phyloP scores from a whole-genome alignment of 352 stramenopile genomes.

The Phytophthora pseudosyringae region DNA sequence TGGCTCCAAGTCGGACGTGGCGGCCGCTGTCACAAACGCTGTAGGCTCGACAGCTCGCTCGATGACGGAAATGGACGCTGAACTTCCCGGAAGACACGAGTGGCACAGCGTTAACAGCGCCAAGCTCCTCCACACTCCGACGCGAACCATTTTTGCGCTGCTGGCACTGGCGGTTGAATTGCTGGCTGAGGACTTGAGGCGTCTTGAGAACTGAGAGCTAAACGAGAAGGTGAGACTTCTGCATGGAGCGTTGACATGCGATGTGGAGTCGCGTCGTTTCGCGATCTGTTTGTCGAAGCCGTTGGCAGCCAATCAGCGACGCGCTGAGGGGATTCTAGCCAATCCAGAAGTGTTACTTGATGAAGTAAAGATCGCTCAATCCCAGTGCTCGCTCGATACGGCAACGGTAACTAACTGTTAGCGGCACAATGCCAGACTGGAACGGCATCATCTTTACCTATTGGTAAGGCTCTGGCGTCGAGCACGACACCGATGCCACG shows the following conservation, averaged over 20 bases:
- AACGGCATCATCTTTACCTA: not conserved
- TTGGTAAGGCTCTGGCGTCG: not conserved
- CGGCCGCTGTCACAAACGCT: conserved; percentile 14
- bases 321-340: not conserved
- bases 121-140: conserved; percentile 5
- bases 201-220: conserved; percentile 13
- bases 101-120: conserved; percentile 16
- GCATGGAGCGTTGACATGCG: conserved; percentile 12
- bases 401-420: no score
- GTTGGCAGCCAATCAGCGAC: conserved; percentile 3
- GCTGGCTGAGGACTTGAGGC: not conserved
- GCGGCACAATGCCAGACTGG: no score
- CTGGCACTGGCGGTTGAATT: not conserved
- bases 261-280: conserved; percentile 26
- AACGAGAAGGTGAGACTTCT: not conserved
- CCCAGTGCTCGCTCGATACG: no score
- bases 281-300: conserved; percentile 2
- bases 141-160: conserved; percentile 6
- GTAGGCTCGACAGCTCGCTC: conserved; percentile 11
- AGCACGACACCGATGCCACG: not conserved
- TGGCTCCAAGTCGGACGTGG: conserved; percentile 5
- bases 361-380: conserved; percentile 5
- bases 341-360: conserved; percentile 8
- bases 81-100: not conserved
- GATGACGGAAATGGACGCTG: conserved; percentile 13